phyloP scores from a whole-genome alignment of 108 stramenopile genomes.

The Cyclotella choctawhatcheeana region DNA sequence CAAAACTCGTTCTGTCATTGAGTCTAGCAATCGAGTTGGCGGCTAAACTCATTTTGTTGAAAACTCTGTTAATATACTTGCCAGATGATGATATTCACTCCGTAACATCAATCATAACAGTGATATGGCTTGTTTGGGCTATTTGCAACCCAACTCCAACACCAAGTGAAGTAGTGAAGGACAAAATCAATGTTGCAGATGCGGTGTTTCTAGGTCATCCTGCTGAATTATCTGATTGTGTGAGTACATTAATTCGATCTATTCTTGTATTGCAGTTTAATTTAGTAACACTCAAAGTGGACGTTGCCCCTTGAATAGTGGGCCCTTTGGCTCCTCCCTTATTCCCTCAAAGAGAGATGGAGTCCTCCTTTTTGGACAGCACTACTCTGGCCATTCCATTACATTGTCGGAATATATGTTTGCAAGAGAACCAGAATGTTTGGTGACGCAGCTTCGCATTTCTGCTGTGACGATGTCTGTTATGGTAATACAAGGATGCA shows the following conservation, averaged over 20 bases:
- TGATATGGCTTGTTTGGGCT: slow-evolving; percentile 41
- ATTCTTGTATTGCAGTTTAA: neutral
- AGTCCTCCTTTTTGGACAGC: slow-evolving; percentile 41
- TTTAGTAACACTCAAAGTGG: neutral
- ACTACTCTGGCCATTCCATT: slow-evolving; percentile 58
- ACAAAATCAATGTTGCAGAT: slow-evolving; percentile 23
- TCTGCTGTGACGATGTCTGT: slow-evolving; percentile 53
- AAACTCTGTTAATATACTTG: slow-evolving; percentile 5
- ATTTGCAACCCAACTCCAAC: slow-evolving; percentile 31
- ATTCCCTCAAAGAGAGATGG: slow-evolving; percentile 54
- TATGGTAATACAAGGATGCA: slow-evolving; percentile 44
- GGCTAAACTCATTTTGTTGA: slow-evolving; percentile 23
- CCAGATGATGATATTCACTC: neutral
- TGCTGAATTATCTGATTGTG: slow-evolving; percentile 45
- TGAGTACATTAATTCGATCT: neutral
- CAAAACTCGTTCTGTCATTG: slow-evolving; percentile 22
- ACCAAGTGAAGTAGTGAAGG: slow-evolving; percentile 26
- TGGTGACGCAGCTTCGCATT: slow-evolving; percentile 53
- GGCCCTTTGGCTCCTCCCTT: slow-evolving; percentile 65
- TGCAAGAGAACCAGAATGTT: slow-evolving; percentile 56
- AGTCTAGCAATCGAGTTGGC: slow-evolving; percentile 19
- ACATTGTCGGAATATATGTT: slow-evolving; percentile 50
- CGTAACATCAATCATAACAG: slow-evolving; percentile 26
- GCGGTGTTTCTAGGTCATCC: slow-evolving; percentile 49
- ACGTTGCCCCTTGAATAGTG: slow-evolving; percentile 6